phyloP scores from a whole-genome alignment of 805 yeast genomes.

The Pichia exigua region DNA sequence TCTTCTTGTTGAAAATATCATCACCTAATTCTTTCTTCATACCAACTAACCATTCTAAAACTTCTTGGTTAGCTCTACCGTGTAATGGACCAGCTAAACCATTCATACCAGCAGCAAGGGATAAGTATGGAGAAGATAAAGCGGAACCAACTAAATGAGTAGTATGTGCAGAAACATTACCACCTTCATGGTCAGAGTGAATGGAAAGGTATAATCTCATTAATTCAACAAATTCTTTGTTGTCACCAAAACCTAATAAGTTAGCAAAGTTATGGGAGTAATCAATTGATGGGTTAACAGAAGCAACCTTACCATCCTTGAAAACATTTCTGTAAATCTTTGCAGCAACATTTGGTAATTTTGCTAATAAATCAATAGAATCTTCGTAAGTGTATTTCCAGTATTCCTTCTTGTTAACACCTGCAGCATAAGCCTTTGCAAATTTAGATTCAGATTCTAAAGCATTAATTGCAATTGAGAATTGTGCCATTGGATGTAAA shows the following conservation, averaged over 20 bases:
- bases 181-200: constrained; percentile 88
- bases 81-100: constrained; percentile 86
- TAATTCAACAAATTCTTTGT: constrained; percentile 66
- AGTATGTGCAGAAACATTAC: constrained; percentile 82
- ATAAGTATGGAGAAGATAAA: constrained; percentile 67
- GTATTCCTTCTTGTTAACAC: constrained; percentile 75
- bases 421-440: constrained; percentile 78
- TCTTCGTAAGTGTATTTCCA: constrained; percentile 82
- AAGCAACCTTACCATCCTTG: constrained; percentile 66
- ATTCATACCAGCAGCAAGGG: constrained; percentile 74
- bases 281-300: constrained; percentile 46
- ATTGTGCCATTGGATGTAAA: constrained; percentile 87
- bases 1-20: constrained; percentile 50
- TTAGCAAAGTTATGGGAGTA: constrained; percentile 59
- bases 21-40: constrained; percentile 62
- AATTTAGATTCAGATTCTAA: constrained; percentile 76
- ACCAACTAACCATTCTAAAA: constrained; percentile 69
- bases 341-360: constrained; percentile 74
- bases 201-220: constrained; percentile 75
- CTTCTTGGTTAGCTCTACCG: constrained; percentile 87
- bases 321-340: constrained; percentile 78
- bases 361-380: constrained; percentile 71
- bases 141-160: constrained; percentile 84
- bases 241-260: constrained; percentile 50
- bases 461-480: constrained; percentile 75